Base-by-base conservation (phyloP, 2,329 filamentous ascomycete genomes). In the Sarocladiaceae sp. region DNA sequence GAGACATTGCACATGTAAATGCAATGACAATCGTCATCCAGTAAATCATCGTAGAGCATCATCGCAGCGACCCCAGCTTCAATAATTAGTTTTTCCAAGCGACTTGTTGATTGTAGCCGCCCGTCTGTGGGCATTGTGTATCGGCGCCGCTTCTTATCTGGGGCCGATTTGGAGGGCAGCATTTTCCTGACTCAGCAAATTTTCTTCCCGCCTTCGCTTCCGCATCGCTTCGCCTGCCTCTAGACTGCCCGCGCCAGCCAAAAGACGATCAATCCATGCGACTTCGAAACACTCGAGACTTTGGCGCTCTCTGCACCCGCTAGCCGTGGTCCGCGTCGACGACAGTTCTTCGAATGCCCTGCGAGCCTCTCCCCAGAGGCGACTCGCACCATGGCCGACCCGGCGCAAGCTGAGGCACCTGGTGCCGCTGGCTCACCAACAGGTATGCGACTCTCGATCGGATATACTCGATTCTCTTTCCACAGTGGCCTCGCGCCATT, bases 121-220 rank as follows among this genome's bases (percentile, higher is more conserved):
- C 15, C 39, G 42, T 45, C 49, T 54, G 55, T 63, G 59, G 51
- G 49, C 47, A 41, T 65, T 67, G 64, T 67, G 64, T 66, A 67
- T 67, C 64, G 54, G 51, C 47, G 46, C 50, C 53, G 54, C 52
- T 58, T 55, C 55, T 59, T 53, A 57, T 59, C 57, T 58, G 62
- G 62, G 62, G 62, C 62, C 63, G 54, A 59, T 61, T 62, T 62
- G 63, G 62, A 66, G 61, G 62, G 63, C 63, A 65, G 50, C 52
- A 49, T 55, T 44, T 45, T 55, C 53, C 62, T 65, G 56, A 64
- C 54, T 65, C 62, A 64, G 64, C 66, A 67, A 65, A 65, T 60
- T 66, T 66, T 66, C 60, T 63, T 58, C 60, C 57, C 59, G n/a
- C n/a, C n/a, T n/a, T n/a, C n/a, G n/a, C 55, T 51, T 54, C 59